Evolutionary conservation across 73 alveolate genomes (phyloP).

Genomic region (Paramecium sexaurelia): DNA sequence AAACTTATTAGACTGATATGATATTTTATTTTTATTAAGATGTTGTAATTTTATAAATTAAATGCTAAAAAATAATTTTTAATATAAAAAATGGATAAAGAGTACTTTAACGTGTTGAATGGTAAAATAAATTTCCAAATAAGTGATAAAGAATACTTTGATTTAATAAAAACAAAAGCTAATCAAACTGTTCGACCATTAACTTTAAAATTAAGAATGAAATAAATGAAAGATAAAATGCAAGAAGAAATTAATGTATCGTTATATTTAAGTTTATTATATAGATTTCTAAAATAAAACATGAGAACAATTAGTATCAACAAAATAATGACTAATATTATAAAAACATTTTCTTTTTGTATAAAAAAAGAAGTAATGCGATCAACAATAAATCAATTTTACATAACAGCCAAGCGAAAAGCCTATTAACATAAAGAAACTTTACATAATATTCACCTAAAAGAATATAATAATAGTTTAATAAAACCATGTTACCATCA

Average conservation of each 20-base stretch:
- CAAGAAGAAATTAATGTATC: constrained; percentile 1
- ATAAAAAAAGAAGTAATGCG: not conserved
- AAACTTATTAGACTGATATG: not conserved
- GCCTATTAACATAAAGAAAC: not conserved
- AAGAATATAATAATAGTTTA: not conserved
- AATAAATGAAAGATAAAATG: constrained; percentile 14
- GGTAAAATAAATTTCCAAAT: not conserved
- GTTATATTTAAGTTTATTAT: not conserved
- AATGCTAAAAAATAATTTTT: constrained; percentile 2
- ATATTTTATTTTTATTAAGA: not conserved
- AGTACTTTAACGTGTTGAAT: not conserved
- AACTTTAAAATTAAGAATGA: not conserved
- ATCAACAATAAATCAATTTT: not conserved
- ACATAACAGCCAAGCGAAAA: not conserved
- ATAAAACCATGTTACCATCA: not conserved
- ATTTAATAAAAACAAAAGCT: not conserved
- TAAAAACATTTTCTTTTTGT: not conserved
- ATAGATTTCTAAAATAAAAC: not conserved
- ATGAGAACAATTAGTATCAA: not conserved
- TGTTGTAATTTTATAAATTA: not conserved
- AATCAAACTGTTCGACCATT: not conserved
- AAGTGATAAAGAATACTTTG: not conserved
- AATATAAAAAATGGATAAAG: not conserved
- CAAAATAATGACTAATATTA: not conserved
- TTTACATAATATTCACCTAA: not conserved